Evolutionary conservation across 2,329 filamentous ascomycete species (phyloP).

Genomic region (Fusarium tupiense): DNA sequence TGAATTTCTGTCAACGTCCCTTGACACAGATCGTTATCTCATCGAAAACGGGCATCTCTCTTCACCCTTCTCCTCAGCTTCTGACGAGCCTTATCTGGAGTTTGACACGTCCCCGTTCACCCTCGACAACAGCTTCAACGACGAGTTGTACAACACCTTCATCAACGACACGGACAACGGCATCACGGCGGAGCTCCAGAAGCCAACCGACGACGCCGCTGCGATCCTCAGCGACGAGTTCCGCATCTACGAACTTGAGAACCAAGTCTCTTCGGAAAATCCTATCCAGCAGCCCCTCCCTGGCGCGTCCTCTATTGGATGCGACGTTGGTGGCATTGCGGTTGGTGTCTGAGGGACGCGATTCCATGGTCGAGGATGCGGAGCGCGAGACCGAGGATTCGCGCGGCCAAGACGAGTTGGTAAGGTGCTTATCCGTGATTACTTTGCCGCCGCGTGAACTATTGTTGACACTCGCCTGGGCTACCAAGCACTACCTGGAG

Average conservation of each 20-base stretch:
- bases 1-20: constrained; percentile 74
- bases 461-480: constrained; percentile 60
- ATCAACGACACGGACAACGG: constrained; percentile 62
- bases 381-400: constrained; percentile 47
- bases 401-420: constrained; percentile 52
- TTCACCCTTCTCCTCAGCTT: constrained; percentile 73
- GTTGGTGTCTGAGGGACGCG: constrained; percentile 70
- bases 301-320: constrained; percentile 79
- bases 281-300: constrained; percentile 76
- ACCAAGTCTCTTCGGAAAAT: constrained; percentile 70
- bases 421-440: constrained; percentile 50
- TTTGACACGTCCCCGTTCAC: constrained; percentile 64
- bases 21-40: constrained; percentile 79
- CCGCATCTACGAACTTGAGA: constrained; percentile 67
- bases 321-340: constrained; percentile 79
- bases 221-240: constrained; percentile 62
- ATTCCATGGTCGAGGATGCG: constrained; percentile 56
- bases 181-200: constrained; percentile 58
- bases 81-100: constrained; percentile 75
- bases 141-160: constrained; percentile 64
- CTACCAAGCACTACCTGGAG: constrained; percentile 50
- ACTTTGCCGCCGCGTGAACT: constrained; percentile 58
- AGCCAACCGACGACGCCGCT: constrained; percentile 61
- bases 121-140: constrained; percentile 58
- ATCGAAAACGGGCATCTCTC: constrained; percentile 80